Evolutionary conservation across 164 flowering plant species (phyloP), one percentile per base, ranked within the genome.

Genomic region (Magnolia officinalis): DNA sequence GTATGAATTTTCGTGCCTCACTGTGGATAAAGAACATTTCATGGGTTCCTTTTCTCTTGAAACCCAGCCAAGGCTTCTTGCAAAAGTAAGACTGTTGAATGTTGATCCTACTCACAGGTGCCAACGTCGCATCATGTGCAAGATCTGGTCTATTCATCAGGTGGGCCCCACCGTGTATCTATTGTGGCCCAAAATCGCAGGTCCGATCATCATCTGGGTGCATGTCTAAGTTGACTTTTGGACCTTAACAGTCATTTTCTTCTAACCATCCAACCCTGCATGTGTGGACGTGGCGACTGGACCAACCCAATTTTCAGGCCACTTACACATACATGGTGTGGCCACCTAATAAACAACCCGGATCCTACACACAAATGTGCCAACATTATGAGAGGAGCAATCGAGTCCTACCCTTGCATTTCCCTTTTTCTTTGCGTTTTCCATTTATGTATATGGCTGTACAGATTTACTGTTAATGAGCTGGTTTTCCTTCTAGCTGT

Each of bases 391-490:
- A 63, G 21, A 63, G 21, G 9, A n/a, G 9, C 21, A 63, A 16
- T 7, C 65, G 6, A 1, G 50, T 24, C 29, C 18, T 16, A 45
- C 11, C 29, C 31, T 31, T 45, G 18, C 50, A 68, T 29, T 29
- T 29, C n/a, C 5, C 50, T 29, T 14, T 89, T 88, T 89, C 86
- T 81, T 80, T 85, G 86, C 82, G 86, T 84, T 83, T 76, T 82
- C 76, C 74, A 72, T 74, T 4, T 13, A 68, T 31, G 63, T 64
- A 50, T 75, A n/a, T 71, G 14, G 70, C 61, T 75, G 20, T 68
- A 78, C 37, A 70, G 86, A 82, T 86, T 78, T 82, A 75, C 89
- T 84, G 77, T 88, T 88, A 86, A 86, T 77, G 72, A 76, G 78
- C 63, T 78, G 72, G 67, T 78, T 72, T 78, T 79, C 66, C 82